Evolutionary conservation across 768 basidiomycete species (phyloP).

Genomic region (Psilocybe tampanensis): DNA sequence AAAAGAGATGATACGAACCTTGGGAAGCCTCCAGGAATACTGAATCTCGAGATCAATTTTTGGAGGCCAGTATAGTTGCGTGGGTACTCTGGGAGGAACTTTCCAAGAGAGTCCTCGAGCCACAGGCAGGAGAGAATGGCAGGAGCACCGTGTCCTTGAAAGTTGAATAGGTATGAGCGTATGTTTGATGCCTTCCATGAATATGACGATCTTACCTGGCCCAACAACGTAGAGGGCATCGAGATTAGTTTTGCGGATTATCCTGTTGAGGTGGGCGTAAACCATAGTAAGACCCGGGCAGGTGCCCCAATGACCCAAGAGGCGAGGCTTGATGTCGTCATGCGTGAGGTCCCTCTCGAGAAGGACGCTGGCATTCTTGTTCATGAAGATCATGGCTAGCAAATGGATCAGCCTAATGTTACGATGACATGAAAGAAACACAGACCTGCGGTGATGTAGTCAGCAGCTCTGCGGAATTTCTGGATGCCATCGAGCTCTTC

Average conservation of each 20-base stretch:
- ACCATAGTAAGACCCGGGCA: conserved; percentile 77
- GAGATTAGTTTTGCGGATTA: conserved; percentile 60
- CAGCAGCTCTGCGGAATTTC: conserved; percentile 60
- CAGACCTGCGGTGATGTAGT: conserved; percentile 70
- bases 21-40: conserved; percentile 83
- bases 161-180: background rate
- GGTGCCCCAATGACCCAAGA: conserved; percentile 86
- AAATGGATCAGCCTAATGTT: conserved; percentile 1
- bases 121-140: conserved; percentile 85
- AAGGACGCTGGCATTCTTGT: conserved; percentile 56
- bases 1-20: conserved; percentile 43
- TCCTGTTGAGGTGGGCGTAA: conserved; percentile 70
- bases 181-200: background rate
- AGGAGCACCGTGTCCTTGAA: conserved; percentile 81
- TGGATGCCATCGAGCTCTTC: conserved; percentile 55
- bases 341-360: conserved; percentile 58
- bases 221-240: conserved; percentile 81
- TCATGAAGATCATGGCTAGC: conserved; percentile 89
- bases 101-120: conserved; percentile 74
- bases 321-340: conserved; percentile 78
- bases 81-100: conserved; percentile 59
- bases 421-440: background rate
- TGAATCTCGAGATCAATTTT: conserved; percentile 74
- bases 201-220: conserved; percentile 47
- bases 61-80: conserved; percentile 61